phyloP scores from a whole-genome alignment of 768 basidiomycete species.

The Leccinum aurantiacum region DNA sequence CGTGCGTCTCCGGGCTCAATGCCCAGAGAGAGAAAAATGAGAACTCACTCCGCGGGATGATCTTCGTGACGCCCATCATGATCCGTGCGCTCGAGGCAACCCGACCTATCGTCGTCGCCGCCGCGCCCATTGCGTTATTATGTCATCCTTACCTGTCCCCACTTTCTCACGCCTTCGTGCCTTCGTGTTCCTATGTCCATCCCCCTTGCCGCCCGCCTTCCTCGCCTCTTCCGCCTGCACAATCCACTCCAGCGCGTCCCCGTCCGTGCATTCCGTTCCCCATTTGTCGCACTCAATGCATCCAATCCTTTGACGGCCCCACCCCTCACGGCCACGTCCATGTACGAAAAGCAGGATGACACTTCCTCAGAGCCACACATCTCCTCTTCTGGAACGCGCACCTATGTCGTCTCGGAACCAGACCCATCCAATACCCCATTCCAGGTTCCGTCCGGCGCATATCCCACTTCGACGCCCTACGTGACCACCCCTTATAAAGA shows the following conservation, averaged over 20 bases:
- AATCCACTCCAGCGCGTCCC: not conserved
- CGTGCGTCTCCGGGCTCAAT: not conserved
- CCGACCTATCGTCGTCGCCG: not conserved
- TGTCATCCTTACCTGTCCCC: conserved; percentile 25
- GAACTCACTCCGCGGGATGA: not conserved
- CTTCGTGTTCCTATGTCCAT: conserved; percentile 19
- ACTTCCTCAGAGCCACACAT: conserved; percentile 47
- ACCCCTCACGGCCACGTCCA: conserved; percentile 29
- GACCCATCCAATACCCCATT: conserved; percentile 62
- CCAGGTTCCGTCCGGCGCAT: conserved; percentile 71
- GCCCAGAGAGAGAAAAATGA: not conserved
- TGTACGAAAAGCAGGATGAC: conserved; percentile 66
- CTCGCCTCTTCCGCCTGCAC: conserved; percentile 5
- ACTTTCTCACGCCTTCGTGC: conserved; percentile 25
- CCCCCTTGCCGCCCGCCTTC: conserved; percentile 5
- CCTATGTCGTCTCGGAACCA: conserved; percentile 74
- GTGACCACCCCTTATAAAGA: conserved; percentile 42
- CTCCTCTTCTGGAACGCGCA: conserved; percentile 49
- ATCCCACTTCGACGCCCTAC: conserved; percentile 51
- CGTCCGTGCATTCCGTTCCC: conserved; percentile 62
- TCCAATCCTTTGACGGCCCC: conserved; percentile 36
- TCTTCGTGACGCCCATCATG: not conserved
- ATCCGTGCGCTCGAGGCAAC: not conserved
- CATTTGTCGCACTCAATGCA: conserved; percentile 53
- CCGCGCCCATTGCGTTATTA: conserved; percentile 16